phyloP scores from a whole-genome alignment of 2,329 filamentous ascomycete genomes.

The Arthrocladium fulminans region DNA sequence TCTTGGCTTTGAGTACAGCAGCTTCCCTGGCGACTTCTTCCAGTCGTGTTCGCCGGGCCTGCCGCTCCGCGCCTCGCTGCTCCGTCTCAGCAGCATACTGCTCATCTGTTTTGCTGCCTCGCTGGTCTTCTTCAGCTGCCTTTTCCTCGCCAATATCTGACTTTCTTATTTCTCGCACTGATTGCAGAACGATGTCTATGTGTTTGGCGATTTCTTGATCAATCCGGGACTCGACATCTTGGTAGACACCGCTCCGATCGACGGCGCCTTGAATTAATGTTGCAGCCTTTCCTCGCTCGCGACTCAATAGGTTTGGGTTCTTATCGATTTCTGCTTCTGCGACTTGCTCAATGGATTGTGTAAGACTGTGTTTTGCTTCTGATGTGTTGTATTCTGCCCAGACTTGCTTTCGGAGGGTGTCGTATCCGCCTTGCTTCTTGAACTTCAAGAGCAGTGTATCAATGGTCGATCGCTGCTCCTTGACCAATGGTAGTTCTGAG shows the following conservation, averaged over 20 bases:
- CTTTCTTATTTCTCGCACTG: constrained; percentile 48
- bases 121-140: constrained; percentile 43
- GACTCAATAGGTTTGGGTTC: constrained; percentile 51
- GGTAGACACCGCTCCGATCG: constrained; percentile 55
- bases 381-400: constrained; percentile 49
- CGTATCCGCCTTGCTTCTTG: constrained; percentile 60
- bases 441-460: constrained; percentile 54
- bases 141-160: constrained; percentile 51
- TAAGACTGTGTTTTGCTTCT: constrained; percentile 46
- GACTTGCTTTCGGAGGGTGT: constrained; percentile 51
- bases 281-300: constrained; percentile 53
- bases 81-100: constrained; percentile 50
- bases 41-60: constrained; percentile 35
- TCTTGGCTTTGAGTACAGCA: constrained; percentile 41
- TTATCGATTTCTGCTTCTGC: constrained; percentile 54
- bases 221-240: constrained; percentile 47
- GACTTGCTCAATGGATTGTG: constrained; percentile 44
- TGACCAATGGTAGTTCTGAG: constrained; percentile 52
- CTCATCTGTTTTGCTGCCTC: constrained; percentile 52
- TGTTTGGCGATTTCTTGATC: constrained; percentile 47
- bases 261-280: constrained; percentile 56
- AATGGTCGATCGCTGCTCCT: constrained; percentile 49
- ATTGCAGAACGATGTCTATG: constrained; percentile 44
- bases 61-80: constrained; percentile 43
- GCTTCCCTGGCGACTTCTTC: constrained; percentile 42